Evolutionary conservation across 2,329 filamentous ascomycete genomes (phyloP), one percentile per base, ranked within the genome.

Genomic region (Penicillium sp.): DNA sequence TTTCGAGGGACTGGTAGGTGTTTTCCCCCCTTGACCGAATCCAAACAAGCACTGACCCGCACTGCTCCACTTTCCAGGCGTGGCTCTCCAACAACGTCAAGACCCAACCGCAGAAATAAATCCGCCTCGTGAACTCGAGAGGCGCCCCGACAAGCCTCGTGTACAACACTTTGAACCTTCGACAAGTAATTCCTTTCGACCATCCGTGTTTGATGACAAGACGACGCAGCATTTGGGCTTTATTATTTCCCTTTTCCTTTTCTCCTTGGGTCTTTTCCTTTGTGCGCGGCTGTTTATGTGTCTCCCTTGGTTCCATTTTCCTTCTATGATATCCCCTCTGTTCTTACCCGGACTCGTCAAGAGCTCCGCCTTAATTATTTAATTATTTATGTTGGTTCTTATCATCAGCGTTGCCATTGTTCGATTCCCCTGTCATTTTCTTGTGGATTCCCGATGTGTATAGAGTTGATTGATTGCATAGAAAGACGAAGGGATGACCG

Each of bases 81-180:
- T 92, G 89, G 89, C 80, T 93, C 61, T 90, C 87, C 60, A 90
- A 90, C 76, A 92, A 91, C 69, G 86, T 92, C 76, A 92, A 92
- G 77, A 75, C 74, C 28, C 73, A 70, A 52, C 71, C 75, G 28
- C 63, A 68, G 57, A 74, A 74, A 69, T 74, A 70, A 65, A 58
- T 43, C 44, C 46, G 42, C 43, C 53, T 53, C 53, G 53, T 56
- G 51, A 59, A 52, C 53, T 52, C 51, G 49, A 64, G 59, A 61
- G 57, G 56, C 56, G 45, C 34, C 45, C 45, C 44, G 42, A 44
- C 36, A 49, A 54, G 57, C 58, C 62, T 69, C 60, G 57, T 72
- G 69, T 71, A 72, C 54, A 71, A 71, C 65, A 69, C 51, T 59
- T 59, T 57, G 59, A 62, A 65, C 60, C 57, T 26, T 42, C 56